Evolutionary conservation across 768 basidiomycete species (phyloP), one percentile per base, ranked within the genome.

Genomic region (Cystobasidium onofrii): DNA sequence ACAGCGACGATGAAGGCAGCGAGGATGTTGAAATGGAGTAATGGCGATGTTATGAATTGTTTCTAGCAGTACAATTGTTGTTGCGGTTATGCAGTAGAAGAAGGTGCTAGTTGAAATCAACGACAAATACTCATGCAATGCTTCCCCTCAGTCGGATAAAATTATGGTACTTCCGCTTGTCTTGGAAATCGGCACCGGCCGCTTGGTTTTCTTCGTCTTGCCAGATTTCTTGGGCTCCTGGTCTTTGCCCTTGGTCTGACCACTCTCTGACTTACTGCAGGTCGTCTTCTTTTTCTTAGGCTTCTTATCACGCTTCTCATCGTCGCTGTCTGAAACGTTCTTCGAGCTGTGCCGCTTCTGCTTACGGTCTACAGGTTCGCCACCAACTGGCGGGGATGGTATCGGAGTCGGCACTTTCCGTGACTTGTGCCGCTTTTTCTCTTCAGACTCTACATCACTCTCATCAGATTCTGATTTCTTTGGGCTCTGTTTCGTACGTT

Each of bases 11-110:
- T 29, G 65, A 67, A 4, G 65, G 17, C n/a, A 52, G 44, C 20
- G 65, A 71, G 23, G 69, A 71, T 29, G 44, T 60, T 55, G 69
- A 71, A 6, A 71, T 71, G 69, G 69, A 71, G 20, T 60, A 60
- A 20, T 29, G 13, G 20, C 25, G 4, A 23, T 34, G 57, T 13
- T 60, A 60, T 27, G 15, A 29, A 6, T 6, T 27, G 6, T 34
- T 6, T 27, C 33, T 27, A 34, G 27, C 12, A 12, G 27, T 60
- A 34, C 25, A 60, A 27, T 2, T 34, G 57, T 27, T 13, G 4
- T 27, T 60, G 54, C 25, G 25, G 57, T 60, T 4, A 23, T 60
- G 33, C 2, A 60, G 57, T 13, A 7, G 27, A 4, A 4, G 6
- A 29, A 9, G 9, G 2, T 12, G 57, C 57, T 29, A 17, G 6